Percentiles rank a stretch among this genome's conserved stretches.
Conservation (phyloP, 345 rosid species). For the Erysimum cheiranthoides region DNA sequence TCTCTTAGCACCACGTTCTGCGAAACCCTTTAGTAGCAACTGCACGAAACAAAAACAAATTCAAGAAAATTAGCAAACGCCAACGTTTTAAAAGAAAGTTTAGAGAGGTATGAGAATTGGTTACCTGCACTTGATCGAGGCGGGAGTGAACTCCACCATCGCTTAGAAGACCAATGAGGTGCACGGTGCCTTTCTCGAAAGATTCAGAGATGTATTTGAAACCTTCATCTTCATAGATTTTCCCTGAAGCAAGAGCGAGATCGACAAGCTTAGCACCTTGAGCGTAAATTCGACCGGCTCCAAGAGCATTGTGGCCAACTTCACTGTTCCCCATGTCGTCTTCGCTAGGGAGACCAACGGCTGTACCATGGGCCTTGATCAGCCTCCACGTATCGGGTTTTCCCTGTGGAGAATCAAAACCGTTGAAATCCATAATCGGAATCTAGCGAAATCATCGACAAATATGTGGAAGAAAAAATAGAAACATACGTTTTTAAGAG, state of each 20-base stretch:
- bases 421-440: background rate
- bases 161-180: conserved; percentile 85
- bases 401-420: conserved; percentile 43
- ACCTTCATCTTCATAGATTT: conserved; percentile 84
- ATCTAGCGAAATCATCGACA: background rate
- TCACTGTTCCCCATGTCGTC: conserved; percentile 99
- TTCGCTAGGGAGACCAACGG: conserved; percentile 95
- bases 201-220: conserved; percentile 68
- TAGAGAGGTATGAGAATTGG: background rate
- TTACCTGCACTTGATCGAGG: conserved; percentile 88
- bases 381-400: conserved; percentile 86
- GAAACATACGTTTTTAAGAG: conserved; percentile 69
- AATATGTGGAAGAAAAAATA: background rate
- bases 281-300: conserved; percentile 93
- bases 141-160: conserved; percentile 99
- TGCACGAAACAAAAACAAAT: conserved; percentile 37
- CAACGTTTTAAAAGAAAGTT: background rate
- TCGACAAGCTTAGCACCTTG: conserved; percentile 99
- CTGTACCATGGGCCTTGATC: conserved; percentile 85
- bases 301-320: conserved; percentile 99
- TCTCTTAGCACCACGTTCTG: conserved; percentile 85
- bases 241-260: conserved; percentile 85
- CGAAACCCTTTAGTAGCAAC: conserved; percentile 83
- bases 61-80: background rate
- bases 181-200: conserved; percentile 73